Evolutionary conservation across 306 rosid species (phyloP), one percentile per base, ranked within the genome.

Genomic region (Coriaria nepalensis): DNA sequence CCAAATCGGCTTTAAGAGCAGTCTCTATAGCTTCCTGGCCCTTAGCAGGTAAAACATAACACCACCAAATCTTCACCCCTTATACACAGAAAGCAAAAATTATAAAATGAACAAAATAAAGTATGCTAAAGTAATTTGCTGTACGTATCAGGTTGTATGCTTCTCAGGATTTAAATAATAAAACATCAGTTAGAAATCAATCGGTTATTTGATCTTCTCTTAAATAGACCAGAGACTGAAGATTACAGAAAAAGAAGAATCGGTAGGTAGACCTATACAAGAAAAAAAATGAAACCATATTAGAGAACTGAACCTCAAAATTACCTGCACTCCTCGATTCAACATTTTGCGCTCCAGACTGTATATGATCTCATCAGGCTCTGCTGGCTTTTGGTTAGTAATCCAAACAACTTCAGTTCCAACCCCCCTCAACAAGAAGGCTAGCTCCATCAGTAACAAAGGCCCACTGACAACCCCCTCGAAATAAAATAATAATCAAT

Each of bases 1-100:
- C 85, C 64, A 90, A 64, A 66, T 85, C 79, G 35, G 98, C 92
- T 64, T 79, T 75, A 49, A 81, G 81, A 73, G 98, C 95, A 9
- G 68, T 67, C 11, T 73, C 87, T 35, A 84, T 64, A 56, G 81
- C 79, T 72, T 79, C 71, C 64, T 77, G 82, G 66, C 80, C 85
- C 74, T 64, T 79, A 33, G 98, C 83, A 40, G 88, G 61, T 40
- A 76, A 15, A 35, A 90, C 95, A 95, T 90, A 62, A 50, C 14
- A 75, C 33, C 10, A 33, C 13, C 10, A 14, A 36, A 46, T 45
- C 35, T 14, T 42, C 38, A 55, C 5, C 37, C 45, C 49, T 32
- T 5, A 37, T 37, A 10, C 6, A 35, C 13, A 53, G 2, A 20
- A 10, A 14, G 13, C 5, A 6, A 5, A 4, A 35, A n/a, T n/a